phyloP scores from a whole-genome alignment of 2,329 filamentous ascomycete species.

The Curvularia hawaiiensis region DNA sequence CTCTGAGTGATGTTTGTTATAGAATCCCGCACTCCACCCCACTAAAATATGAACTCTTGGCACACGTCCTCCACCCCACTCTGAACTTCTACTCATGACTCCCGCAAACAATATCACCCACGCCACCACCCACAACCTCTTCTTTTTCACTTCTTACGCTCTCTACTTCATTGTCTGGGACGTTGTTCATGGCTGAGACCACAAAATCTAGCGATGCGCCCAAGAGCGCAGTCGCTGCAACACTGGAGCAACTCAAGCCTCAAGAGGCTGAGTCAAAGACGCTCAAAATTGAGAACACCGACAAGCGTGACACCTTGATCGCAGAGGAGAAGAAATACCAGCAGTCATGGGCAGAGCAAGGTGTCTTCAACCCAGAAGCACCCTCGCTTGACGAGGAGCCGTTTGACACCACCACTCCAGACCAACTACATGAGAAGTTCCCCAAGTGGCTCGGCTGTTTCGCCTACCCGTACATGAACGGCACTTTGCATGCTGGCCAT shows the following conservation, averaged over 20 bases:
- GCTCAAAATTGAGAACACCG: conserved; percentile 74
- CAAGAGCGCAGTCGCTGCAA: conserved; percentile 55
- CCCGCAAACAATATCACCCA: conserved; percentile 1
- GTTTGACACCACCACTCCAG: conserved; percentile 72
- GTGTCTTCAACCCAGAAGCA: conserved; percentile 84
- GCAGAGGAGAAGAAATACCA: conserved; percentile 92
- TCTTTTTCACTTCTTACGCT: conserved; percentile 23
- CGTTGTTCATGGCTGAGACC: conserved; percentile 39
- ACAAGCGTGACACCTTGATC: conserved; percentile 84
- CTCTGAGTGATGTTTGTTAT: conserved; percentile 22
- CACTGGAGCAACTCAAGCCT: conserved; percentile 61
- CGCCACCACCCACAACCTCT: conserved; percentile 5
- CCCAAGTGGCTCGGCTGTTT: conserved; percentile 92
- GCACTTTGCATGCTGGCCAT: conserved; percentile 81
- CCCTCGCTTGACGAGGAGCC: conserved; percentile 80
- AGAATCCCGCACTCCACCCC: conserved; percentile 3
- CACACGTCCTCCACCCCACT: conserved; percentile 2
- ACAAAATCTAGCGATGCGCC: conserved; percentile 33
- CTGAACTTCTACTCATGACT: conserved; percentile 4
- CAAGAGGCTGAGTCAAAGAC: conserved; percentile 63
- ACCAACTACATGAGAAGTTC: conserved; percentile 76
- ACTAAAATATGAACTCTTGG: background rate
- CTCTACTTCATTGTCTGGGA: conserved; percentile 10
- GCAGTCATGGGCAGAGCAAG: conserved; percentile 75
- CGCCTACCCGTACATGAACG: conserved; percentile 61